A percentile compares a stretch with the other conserved stretches of the same genome.
These are phyloP conservation scores for Neodidymelliopsis sp. DNA, from an alignment of 2,329 filamentous ascomycete species.

Conservation along the genomic window DNA sequence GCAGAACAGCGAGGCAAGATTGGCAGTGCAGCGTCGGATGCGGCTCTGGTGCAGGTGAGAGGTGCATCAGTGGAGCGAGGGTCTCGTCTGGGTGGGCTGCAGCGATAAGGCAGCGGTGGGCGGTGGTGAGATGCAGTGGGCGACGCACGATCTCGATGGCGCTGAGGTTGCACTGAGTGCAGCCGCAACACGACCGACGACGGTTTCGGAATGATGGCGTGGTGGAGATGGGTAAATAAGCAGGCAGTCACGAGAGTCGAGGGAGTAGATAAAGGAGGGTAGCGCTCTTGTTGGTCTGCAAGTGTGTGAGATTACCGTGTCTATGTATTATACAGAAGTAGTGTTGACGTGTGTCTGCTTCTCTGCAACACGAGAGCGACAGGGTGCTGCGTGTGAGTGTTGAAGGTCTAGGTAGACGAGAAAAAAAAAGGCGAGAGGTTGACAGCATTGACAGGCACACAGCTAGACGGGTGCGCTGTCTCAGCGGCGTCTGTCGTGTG, in stretches of 20 bases:
- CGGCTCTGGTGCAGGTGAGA: background rate
- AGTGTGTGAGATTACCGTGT: too few relatives aligned
- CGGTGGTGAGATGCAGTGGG: conserved; percentile 12
- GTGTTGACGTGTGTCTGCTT: too few relatives aligned
- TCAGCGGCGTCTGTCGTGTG: conserved; percentile 9
- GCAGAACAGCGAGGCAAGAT: background rate
- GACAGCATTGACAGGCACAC: conserved; percentile 6
- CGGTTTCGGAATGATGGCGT: background rate
- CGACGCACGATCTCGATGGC: background rate
- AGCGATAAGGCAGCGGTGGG: background rate
- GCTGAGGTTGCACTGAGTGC: conserved; percentile 4
- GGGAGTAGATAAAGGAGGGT: too few relatives aligned
- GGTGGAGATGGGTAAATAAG: too few relatives aligned
- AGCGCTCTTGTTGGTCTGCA: too few relatives aligned
- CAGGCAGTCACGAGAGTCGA: too few relatives aligned
- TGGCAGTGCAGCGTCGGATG: conserved; percentile 1
- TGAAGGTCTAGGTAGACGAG: too few relatives aligned
- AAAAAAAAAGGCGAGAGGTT: background rate
- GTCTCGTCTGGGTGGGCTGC: conserved; percentile 8
- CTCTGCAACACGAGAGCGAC: too few relatives aligned
- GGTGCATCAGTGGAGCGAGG: background rate
- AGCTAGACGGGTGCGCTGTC: conserved; percentile 7
- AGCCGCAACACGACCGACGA: background rate
- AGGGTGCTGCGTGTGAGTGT: too few relatives aligned
- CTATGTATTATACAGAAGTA: too few relatives aligned